These are phyloP conservation scores for Zanthoxylum bungeanum DNA, from an alignment of 345 rosid species.

Conservation along the genomic window DNA sequence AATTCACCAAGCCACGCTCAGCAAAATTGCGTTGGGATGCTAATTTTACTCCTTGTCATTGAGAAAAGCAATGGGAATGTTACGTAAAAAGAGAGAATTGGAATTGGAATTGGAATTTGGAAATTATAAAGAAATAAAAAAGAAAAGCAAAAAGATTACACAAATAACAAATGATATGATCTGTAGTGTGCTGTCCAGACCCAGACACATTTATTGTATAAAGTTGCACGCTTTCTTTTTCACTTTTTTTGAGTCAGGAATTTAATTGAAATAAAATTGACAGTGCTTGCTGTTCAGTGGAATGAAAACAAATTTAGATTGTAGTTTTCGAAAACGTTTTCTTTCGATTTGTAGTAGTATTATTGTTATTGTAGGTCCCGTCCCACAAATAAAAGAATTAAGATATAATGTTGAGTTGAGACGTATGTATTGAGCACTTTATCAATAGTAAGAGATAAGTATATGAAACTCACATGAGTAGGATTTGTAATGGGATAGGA, in stretches of 20 bases:
- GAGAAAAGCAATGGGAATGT: not conserved
- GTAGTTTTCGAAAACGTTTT: not conserved
- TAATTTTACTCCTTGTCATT: not conserved
- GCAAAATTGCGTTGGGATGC: not conserved
- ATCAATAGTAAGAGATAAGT: no score
- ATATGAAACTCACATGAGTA: no score
- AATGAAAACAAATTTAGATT: not conserved
- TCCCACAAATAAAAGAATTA: no score
- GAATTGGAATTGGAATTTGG: not conserved
- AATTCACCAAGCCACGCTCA: not conserved
- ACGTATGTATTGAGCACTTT: no score
- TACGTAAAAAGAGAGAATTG: not conserved
- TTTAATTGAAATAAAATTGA: not conserved
- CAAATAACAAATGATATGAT: not conserved
- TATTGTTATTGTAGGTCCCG: not conserved
- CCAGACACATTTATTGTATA: conserved; percentile 14
- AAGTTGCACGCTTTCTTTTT: conserved; percentile 21
- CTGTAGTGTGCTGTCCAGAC: not conserved
- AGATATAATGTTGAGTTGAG: no score
- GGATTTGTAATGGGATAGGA: no score
- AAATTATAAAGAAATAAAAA: not conserved
- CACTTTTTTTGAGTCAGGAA: conserved; percentile 3
- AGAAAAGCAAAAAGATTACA: not conserved
- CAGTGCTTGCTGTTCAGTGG: not conserved
- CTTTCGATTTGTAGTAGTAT: not conserved